Evolutionary conservation across 2,329 filamentous ascomycete species (phyloP), one percentile per base, ranked within the genome.

Genomic region (Teratosphaeria viscida): DNA sequence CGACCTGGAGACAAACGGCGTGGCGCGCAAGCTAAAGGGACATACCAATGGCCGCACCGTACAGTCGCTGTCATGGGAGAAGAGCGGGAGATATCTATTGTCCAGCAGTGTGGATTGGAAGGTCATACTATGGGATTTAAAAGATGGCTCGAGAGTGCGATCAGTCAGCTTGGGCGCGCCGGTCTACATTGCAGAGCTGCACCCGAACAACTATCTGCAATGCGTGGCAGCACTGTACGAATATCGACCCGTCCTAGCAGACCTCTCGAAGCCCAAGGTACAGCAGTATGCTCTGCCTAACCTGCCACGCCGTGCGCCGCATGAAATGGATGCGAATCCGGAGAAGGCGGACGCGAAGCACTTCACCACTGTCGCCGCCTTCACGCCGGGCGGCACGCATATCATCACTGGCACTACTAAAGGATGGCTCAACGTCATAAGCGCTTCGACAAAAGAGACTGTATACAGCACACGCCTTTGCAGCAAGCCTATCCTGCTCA

Each of bases 31-130:
- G 76, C 79, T 99, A 64, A 85, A 90, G 65, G 94, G 92, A 12
- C 94, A 99, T 76, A 95, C 89, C 56, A 62, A 67, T 11, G 71
- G 71, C 27, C 87, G 90, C 71, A 92, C 94, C 72, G 92, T 99
- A 60, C 92, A 95, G 67, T 96, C 90, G 57, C 76, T 99, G 61
- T 95, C 92, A 77, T 99, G 94, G 94, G 96, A 92, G 57, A 83
- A 87, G 67, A 90, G 91, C 75, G 92, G 94, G 29, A 84, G 90
- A 65, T 97, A 96, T 74, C 80, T 99, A 57, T 82, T 99, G 60
- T 96, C 90, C 60, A 89, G 91, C 11, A 95, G 91, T 53, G 90
- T 96, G 73, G 94, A 96, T 70, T 97, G 92, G 89, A 95, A 95
- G 75, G 92, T 89, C 63, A 91, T 96, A 56, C 81, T 99, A 0